Evolutionary conservation across 164 flowering plant genomes (phyloP), one percentile per base, ranked within the genome.

Genomic region (Stephania cephalantha): DNA sequence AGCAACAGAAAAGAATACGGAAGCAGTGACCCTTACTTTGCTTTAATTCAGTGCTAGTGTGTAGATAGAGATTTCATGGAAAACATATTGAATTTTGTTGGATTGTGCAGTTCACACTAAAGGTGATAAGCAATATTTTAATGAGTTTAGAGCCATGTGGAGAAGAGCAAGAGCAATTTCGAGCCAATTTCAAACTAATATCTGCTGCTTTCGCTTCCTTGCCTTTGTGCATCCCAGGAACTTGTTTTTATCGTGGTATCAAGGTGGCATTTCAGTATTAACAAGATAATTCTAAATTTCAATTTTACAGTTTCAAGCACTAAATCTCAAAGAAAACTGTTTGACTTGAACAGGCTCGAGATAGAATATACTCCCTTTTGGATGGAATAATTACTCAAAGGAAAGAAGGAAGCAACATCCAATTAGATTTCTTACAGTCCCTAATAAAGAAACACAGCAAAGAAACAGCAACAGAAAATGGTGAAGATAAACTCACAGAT

Each of bases 101-200:
- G 55, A 0, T 75, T 79, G 44, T 85, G 85, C 89, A 90, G 93
- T 90, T 88, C 79, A 88, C 91, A 31, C 81, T 90, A 50, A 86
- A 87, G 78, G 90, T 87, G 68, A 90, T 88, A 44, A 86, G 93
- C 63, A 78, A 87, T 83, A 87, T 88, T 88, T 81, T 89, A 66
- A 87, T 89, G 86, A 87, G 93, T 85, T 78, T 88, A 52, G 91
- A 89, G 78, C 91, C 93, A 12, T 81, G 75, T 1, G 90, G 91
- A 0, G 88, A 84, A 70, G 90, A 88, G 79, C 91, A 86, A 74
- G 91, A 89, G 48, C 83, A 87, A 70, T 90, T 90, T 69, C 77
- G 91, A 31, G 46, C 85, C 42, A 87, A 90, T 78, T 90, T 90
- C 83, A 88, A 90, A 76, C 9, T 84, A 73, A 90, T 90, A 17